A percentile compares a stretch with the other conserved stretches of the same genome.
Conservation (phyloP, 2,329 filamentous ascomycete species). For the Colletotrichum tamarilloi region DNA sequence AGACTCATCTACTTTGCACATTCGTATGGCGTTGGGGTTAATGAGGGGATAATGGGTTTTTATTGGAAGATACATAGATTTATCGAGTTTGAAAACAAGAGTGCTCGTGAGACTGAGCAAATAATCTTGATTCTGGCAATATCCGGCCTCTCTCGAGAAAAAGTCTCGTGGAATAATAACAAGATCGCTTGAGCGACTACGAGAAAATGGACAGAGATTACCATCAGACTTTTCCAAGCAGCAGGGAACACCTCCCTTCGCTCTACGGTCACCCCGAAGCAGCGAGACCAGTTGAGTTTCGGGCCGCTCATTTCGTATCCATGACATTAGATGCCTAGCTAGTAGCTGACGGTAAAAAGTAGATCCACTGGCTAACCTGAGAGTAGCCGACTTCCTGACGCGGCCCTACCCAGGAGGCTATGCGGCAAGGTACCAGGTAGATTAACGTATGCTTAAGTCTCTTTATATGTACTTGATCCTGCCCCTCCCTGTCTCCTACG, state of each 20-base stretch:
- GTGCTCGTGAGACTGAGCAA: too few relatives aligned
- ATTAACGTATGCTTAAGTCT: slow-evolving; percentile 16
- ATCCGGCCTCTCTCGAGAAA: background rate
- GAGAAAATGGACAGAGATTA: too few relatives aligned
- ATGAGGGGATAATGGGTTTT: too few relatives aligned
- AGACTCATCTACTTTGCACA: background rate
- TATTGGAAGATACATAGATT: too few relatives aligned
- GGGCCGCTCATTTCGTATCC: slow-evolving; percentile 4
- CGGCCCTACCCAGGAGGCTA: background rate
- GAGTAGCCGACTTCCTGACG: slow-evolving; percentile 3
- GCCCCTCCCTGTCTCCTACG: background rate
- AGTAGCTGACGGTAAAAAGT: background rate
- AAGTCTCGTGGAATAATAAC: background rate
- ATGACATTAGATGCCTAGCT: background rate
- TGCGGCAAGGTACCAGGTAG: background rate
- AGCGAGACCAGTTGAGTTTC: background rate
- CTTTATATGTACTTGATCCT: too few relatives aligned
- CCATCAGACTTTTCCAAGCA: background rate
- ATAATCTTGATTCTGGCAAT: too few relatives aligned
- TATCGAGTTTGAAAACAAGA: too few relatives aligned
- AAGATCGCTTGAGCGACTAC: background rate
- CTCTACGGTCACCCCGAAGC: background rate
- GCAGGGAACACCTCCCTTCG: background rate
- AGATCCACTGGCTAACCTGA: background rate
- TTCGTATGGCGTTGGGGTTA: background rate